Base-by-base conservation (phyloP, 2,329 filamentous ascomycete species). In the Diaporthe ampelina region DNA sequence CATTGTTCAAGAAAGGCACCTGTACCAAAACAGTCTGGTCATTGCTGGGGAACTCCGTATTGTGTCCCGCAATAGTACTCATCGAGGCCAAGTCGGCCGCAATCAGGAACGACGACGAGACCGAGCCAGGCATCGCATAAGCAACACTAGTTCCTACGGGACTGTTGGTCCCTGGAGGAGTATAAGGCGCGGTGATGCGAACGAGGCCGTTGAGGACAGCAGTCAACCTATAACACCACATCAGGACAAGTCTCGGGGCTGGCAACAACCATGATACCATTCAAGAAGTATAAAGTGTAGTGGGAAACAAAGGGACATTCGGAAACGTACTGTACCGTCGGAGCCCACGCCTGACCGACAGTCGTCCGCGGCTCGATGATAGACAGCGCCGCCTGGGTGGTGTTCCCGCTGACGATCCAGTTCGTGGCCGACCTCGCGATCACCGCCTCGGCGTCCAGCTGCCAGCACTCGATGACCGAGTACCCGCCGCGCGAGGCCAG, bases 21-120 rank as follows among this genome's bases (percentile, higher is more conserved):
- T 83, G 81, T 35, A 82, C 77, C 50, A 82, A 73, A 17, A 82
- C 76, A 8, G 81, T 82, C 35, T 79, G 78, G 75, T 81, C 80
- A 59, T 82, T 77, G 68, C 80, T 79, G 26, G 81, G 81, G 63
- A 83, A 83, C 75, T 83, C 81, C 57, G 81, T 82, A 54, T 76
- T 80, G 58, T 83, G 81, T 0, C 81, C 81, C 10, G 76, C 76
- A 11, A 80, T 65, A 19, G 74, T 77, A 73, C 81, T 83, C 11
- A 69, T 74, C 19, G 77, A 74, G 56, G 76, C 77, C 61, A 79
- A 37, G 73, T 83, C 81, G 5, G 79, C 79, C 1, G 80, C 81
- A 32, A 83, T 80, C 7, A 83, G 59, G 8, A 82, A 59, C 15
- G 81, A 82, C 17, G 81, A 82, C 7, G 75, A 73, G 21, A 79